Conservation (phyloP, 176 grass and related monocot species). For the Oryza punctata region DNA sequence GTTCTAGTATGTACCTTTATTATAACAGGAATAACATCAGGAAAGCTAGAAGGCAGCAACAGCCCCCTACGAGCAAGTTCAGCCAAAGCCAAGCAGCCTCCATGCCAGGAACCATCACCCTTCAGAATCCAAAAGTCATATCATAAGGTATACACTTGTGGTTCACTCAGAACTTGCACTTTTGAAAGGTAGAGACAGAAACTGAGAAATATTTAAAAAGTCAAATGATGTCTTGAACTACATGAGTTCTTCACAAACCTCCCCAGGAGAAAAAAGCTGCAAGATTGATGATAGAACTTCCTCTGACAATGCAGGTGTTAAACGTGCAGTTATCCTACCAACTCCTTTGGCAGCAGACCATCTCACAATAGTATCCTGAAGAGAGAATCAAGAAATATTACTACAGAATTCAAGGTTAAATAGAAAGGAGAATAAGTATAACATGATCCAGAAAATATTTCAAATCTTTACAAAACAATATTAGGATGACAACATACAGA, state of each 20-base stretch:
- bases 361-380: slow-evolving; percentile 92
- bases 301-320: slow-evolving; percentile 83
- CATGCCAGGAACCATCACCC: slow-evolving; percentile 97
- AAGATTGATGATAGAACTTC: slow-evolving; percentile 92
- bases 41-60: slow-evolving; percentile 81
- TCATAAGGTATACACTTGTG: slow-evolving; percentile 24
- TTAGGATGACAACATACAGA: slow-evolving; percentile 64
- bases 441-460: neutral
- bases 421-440: slow-evolving; percentile 17
- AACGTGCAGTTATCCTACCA: slow-evolving; percentile 90
- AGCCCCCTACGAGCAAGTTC: slow-evolving; percentile 91
- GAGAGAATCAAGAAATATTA: slow-evolving; percentile 37
- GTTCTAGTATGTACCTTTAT: slow-evolving; percentile 55
- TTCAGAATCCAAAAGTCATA: slow-evolving; percentile 44
- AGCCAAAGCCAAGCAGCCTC: slow-evolving; percentile 96
- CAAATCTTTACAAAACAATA: slow-evolving; percentile 28
- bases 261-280: slow-evolving; percentile 86
- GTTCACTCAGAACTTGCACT: slow-evolving; percentile 26
- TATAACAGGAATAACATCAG: slow-evolving; percentile 86
- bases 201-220: neutral
- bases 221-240: slow-evolving; percentile 10
- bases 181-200: slow-evolving; percentile 27
- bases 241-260: slow-evolving; percentile 58
- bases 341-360: slow-evolving; percentile 99
- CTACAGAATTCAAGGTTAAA: slow-evolving; percentile 12